Evolutionary conservation across 148 eudicot genomes (phyloP).

Genomic region (Polygonum aviculare): DNA sequence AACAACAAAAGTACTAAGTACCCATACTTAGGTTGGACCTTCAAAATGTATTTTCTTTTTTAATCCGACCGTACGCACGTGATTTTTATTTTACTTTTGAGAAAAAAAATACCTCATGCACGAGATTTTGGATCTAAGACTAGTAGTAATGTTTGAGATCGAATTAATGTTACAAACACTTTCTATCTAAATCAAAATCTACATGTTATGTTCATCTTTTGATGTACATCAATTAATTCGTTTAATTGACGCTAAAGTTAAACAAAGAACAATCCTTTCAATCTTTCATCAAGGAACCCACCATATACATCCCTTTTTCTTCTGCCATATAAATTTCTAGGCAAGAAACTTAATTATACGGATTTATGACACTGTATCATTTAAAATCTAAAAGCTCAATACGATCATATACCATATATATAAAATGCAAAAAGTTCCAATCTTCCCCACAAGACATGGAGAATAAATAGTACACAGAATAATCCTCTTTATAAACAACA

Average conservation of each 20-base stretch:
- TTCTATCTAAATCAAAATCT: too few species aligned
- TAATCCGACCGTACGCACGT: background rate
- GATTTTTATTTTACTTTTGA: background rate
- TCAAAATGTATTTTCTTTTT: too few species aligned
- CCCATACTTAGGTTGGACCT: background rate
- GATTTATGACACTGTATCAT: background rate
- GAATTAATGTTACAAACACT: too few species aligned
- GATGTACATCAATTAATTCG: background rate
- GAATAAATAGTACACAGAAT: background rate
- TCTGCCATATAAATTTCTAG: background rate
- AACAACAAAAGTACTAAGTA: background rate
- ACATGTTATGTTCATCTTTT: background rate
- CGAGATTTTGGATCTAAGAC: too few species aligned
- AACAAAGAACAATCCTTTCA: background rate
- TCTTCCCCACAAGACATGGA: slow-evolving; percentile 2
- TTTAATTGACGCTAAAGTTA: background rate
- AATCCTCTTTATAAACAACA: background rate
- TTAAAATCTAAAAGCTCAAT: background rate
- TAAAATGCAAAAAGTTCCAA: background rate
- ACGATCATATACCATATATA: background rate
- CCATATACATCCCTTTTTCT: background rate
- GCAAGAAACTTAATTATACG: background rate
- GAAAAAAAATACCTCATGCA: too few species aligned
- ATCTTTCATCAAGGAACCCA: background rate
- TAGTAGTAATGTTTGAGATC: too few species aligned